Conservation (phyloP, 176 grass and related monocot genomes). For the Lolium rigidum region DNA sequence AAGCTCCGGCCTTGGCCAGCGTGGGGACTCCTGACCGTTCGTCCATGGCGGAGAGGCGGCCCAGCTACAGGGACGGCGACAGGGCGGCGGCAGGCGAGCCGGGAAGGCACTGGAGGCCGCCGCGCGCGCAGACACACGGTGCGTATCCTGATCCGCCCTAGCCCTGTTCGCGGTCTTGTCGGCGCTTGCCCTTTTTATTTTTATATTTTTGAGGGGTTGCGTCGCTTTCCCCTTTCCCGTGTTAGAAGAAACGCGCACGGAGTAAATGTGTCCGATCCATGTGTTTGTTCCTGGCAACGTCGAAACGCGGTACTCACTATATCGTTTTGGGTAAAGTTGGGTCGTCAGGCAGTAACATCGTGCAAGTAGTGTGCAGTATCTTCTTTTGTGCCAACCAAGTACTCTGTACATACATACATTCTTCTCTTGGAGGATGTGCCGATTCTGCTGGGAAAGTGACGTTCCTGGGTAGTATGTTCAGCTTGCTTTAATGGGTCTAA, state of each 20-base stretch:
- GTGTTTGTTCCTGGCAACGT: background rate
- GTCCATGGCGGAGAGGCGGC: constrained; percentile 54
- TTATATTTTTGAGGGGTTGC: constrained; percentile 15
- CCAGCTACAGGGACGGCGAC: no score
- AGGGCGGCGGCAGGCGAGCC: constrained; percentile 13
- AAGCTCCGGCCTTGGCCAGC: constrained; percentile 1
- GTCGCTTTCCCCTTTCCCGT: background rate
- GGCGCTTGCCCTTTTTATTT: background rate
- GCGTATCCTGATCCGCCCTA: constrained; percentile 27
- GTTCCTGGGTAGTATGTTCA: background rate
- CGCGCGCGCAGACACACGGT: constrained; percentile 46
- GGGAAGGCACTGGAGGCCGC: constrained; percentile 44
- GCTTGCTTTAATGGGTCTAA: background rate
- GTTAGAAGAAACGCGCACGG: background rate
- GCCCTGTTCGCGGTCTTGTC: background rate
- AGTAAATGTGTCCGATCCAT: no score
- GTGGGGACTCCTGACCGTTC: background rate
- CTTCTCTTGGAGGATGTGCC: constrained; percentile 17
- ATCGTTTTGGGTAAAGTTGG: constrained; percentile 4
- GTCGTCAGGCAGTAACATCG: background rate
- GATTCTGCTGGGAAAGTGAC: constrained; percentile 33
- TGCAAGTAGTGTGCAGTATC: background rate
- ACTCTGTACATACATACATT: constrained; percentile 7
- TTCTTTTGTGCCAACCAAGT: constrained; percentile 13
- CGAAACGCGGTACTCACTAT: background rate